These are phyloP conservation scores for Centaurea solstitialis DNA, from an alignment of 129 eudicot genomes.

Conservation along the genomic window DNA sequence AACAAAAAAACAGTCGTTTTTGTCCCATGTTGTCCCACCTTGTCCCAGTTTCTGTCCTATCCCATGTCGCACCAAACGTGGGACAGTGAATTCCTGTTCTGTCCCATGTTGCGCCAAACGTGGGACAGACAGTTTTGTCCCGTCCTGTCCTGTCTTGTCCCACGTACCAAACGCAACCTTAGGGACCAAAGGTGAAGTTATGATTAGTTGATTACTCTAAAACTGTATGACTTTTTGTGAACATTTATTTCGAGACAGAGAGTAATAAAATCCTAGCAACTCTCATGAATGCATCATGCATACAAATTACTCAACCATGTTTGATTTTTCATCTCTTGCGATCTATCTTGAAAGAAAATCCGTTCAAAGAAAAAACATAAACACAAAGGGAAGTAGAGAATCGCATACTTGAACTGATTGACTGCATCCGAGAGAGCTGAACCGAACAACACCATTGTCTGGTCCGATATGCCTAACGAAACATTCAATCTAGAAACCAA, in stretches of 20 bases:
- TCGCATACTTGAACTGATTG: constrained; percentile 87
- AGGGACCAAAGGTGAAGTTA: too few species aligned
- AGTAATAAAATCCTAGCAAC: not conserved
- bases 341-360: constrained; percentile 3
- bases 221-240: not conserved
- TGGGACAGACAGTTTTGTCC: too few species aligned
- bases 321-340: not conserved
- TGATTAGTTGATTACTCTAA: too few species aligned
- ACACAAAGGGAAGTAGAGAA: not conserved
- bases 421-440: constrained; percentile 93
- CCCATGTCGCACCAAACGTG: too few species aligned
- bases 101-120: too few species aligned
- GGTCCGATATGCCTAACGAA: constrained; percentile 75
- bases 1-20: too few species aligned
- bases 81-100: too few species aligned
- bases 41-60: too few species aligned
- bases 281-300: not conserved
- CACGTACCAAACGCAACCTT: too few species aligned
- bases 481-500: constrained; percentile 74
- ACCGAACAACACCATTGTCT: constrained; percentile 71
- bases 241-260: not conserved
- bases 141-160: too few species aligned
- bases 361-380: not conserved
- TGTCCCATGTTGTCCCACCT: too few species aligned
- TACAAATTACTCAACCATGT: not conserved